Conservation (phyloP, 371 early-diverging fungal genomes). For the Globomyces sp. region DNA sequence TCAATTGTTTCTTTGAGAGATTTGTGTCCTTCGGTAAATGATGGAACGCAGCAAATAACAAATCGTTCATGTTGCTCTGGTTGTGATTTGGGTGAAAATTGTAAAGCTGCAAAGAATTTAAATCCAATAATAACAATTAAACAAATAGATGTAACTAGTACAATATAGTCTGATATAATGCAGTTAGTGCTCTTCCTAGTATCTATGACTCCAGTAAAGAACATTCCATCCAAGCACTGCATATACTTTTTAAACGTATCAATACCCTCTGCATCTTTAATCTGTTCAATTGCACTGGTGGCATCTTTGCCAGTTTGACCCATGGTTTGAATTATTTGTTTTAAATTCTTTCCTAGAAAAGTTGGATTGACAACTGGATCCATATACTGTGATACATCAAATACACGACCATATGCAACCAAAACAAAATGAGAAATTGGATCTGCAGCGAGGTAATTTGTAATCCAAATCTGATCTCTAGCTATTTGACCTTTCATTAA, state of each 20-base stretch:
- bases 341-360: too few relatives aligned
- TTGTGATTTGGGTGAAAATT: conserved; percentile 63
- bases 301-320: conserved; percentile 22
- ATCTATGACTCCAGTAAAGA: conserved; percentile 85
- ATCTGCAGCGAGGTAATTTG: conserved; percentile 20
- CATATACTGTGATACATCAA: conserved; percentile 35
- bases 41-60: conserved; percentile 86
- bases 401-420: conserved; percentile 31
- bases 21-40: conserved; percentile 96
- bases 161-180: conserved; percentile 84
- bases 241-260: conserved; percentile 15
- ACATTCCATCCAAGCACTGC: conserved; percentile 75
- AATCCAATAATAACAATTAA: conserved; percentile 83
- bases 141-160: conserved; percentile 73
- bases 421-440: conserved; percentile 17
- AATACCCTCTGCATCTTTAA: conserved; percentile 12
- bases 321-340: not conserved
- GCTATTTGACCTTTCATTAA: conserved; percentile 18
- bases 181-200: conserved; percentile 74
- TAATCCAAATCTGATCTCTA: conserved; percentile 32
- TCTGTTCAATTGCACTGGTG: conserved; percentile 18
- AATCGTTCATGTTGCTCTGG: conserved; percentile 86
- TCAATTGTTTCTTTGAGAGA: conserved; percentile 93
- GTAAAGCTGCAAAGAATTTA: conserved; percentile 86
- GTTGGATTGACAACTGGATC: not conserved